Evolutionary conservation across 140 eudicot genomes (phyloP), one percentile per base, ranked within the genome.

Genomic region (Senecio squalidus): DNA sequence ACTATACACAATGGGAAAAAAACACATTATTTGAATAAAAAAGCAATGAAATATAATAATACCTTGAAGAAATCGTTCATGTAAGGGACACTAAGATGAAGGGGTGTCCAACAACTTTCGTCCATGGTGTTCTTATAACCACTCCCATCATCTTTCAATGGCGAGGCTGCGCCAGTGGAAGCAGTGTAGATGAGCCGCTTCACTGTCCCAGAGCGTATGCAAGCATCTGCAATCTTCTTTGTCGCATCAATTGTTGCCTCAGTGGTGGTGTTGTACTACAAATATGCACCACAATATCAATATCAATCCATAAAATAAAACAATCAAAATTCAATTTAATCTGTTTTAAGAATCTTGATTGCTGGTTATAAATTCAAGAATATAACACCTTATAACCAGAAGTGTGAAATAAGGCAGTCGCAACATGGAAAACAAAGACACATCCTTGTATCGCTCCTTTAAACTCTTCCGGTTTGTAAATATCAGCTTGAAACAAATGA

Each of bases 71-170:
- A 30, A 21, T 72, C 59, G 47, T 63, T 48, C 38, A 9, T 36
- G 15, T 43, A 69, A 39, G 68, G 43, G 47, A 67, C 55, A 4
- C 79, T 30, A 56, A 66, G 48, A 58, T 77, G 41, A 52, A 66
- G 74, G 30, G 86, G 75, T 10, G 79, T 83, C 93, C 89, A 83
- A 60, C 95, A 82, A 14, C 73, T 55, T 62, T 83, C 89, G 46
- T 86, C 93, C 28, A 83, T 28, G 52, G 21, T 29, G 33, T 27
- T 67, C 68, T 68, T 75, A 48, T 40, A 83, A 49, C 78, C 80
- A 15, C 45, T 50, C 14, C 75, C 93, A 61, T 80, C 88, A 0
- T 83, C 78, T 33, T 77, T 83, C 29, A 83, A 23, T 3, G 93
- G 92, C 0, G 95, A 49, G 2, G 55, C 55, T 24, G 55, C 15